phyloP scores from a whole-genome alignment of 2,329 filamentous ascomycete species.

The Cryphonectria japonica region DNA sequence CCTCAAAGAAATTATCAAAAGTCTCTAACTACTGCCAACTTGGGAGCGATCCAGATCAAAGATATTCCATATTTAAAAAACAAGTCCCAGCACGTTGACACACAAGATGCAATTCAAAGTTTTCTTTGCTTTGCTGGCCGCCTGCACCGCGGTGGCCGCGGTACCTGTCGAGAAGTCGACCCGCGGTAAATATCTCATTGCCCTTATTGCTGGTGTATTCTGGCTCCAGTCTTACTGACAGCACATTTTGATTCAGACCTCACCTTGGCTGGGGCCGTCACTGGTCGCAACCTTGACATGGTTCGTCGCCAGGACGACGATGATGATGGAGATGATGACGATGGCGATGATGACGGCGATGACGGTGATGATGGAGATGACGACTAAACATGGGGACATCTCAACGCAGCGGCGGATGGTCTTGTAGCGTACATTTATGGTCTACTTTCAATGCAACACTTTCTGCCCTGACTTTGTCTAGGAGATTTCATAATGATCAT shows the following conservation, averaged over 20 bases:
- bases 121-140: conserved; percentile 9
- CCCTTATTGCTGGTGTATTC: no score
- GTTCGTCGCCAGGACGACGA: conserved; percentile 11
- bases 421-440: neutral
- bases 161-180: conserved; percentile 13
- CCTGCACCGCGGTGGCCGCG: conserved; percentile 10
- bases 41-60: neutral
- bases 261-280: neutral
- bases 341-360: neutral
- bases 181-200: conserved; percentile 11
- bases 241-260: conserved; percentile 3
- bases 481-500: neutral
- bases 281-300: neutral
- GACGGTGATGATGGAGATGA: conserved; percentile 15
- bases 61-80: neutral
- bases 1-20: neutral
- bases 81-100: neutral
- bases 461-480: neutral
- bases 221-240: neutral
- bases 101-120: conserved; percentile 17
- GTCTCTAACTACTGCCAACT: neutral
- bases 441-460: neutral
- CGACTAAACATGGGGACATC: neutral
- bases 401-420: neutral
- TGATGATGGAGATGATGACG: conserved; percentile 1